Evolutionary conservation across 192 early-diverging fungal species (phyloP), one percentile per base, ranked within the genome.

Genomic region (Backusella circina): DNA sequence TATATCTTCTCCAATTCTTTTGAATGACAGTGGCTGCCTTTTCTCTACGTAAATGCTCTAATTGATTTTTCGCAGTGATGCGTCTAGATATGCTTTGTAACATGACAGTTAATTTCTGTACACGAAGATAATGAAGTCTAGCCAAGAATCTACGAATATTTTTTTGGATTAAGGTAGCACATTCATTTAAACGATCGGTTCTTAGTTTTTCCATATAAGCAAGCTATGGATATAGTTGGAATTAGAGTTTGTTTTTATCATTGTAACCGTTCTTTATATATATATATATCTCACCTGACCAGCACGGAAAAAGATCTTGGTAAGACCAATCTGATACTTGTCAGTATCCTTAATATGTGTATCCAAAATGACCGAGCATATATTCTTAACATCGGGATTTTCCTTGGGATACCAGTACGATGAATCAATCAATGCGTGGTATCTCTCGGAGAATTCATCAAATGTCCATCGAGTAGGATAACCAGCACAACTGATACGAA

Each of bases 251-350:
- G 6, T 73, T 61, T 73, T 44, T 67, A 4, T 16, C 2, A 3
- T 67, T 67, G 31, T 33, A 67, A 16, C 64, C 33, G 5, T 36
- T 38, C 31, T 66, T 50, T 47, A 23, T 76, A 18, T 65, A 35
- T 66, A 31, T 47, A 23, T 76, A 18, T 65, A 35, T 67, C 28
- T 72, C 73, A 80, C 79, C 79, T 95, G 93, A 72, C 98, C 98
- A 71, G 98, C 94, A 54, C 98, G 92, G 96, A 99, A 99, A 86
- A 99, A 99, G 65, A 99, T 94, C 84, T 99, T 99, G 16, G 96
- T 94, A 32, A 92, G 80, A 75, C 98, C 98, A 30, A 98, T 86
- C 85, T 98, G 96, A 82, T 90, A 98, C 73, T 96, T 94, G 80
- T 97, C 95, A 21, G 85, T 86, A 67, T 93, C 92, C 37, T 85